phyloP scores from a whole-genome alignment of 495 filamentous ascomycete genomes.

The Friedmanniomyces endolithicus region DNA sequence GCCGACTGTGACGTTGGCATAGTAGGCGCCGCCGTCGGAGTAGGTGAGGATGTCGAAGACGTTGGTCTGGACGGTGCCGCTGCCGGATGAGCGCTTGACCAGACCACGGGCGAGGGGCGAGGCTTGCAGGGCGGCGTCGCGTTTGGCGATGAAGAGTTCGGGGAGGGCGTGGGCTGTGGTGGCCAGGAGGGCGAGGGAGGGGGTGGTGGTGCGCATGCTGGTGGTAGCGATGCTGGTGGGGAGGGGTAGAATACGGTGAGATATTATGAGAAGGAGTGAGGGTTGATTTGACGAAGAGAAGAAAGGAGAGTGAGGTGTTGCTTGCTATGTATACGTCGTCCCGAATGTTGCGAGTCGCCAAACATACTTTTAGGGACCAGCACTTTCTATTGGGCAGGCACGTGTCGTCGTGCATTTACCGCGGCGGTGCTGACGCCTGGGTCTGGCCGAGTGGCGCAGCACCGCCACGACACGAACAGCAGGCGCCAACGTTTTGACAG shows the following conservation, averaged over 20 bases:
- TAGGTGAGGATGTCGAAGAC: constrained; percentile 13
- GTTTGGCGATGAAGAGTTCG: constrained; percentile 9
- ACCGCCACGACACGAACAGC: neutral
- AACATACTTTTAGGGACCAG: too few relatives aligned
- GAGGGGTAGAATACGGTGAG: too few relatives aligned
- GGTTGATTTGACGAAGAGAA: neutral
- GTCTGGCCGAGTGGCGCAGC: neutral
- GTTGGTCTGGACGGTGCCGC: constrained; percentile 6
- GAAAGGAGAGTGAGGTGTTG: too few relatives aligned
- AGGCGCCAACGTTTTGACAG: too few relatives aligned
- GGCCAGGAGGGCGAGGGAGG: neutral
- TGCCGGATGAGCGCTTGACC: neutral
- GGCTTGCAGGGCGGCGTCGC: neutral
- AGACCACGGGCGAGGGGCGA: neutral
- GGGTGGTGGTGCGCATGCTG: constrained; percentile 1
- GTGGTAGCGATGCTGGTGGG: neutral
- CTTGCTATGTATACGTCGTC: too few relatives aligned
- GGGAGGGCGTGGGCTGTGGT: constrained; percentile 1
- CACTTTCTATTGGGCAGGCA: too few relatives aligned
- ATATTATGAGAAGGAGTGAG: neutral
- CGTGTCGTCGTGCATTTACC: too few relatives aligned
- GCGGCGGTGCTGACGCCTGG: neutral
- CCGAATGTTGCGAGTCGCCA: too few relatives aligned
- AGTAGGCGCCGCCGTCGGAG: constrained; percentile 12
- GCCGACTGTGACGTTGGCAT: constrained; percentile 18